Base-by-base conservation (phyloP, 305 asterid species). In the Fraxinus dipetala region DNA sequence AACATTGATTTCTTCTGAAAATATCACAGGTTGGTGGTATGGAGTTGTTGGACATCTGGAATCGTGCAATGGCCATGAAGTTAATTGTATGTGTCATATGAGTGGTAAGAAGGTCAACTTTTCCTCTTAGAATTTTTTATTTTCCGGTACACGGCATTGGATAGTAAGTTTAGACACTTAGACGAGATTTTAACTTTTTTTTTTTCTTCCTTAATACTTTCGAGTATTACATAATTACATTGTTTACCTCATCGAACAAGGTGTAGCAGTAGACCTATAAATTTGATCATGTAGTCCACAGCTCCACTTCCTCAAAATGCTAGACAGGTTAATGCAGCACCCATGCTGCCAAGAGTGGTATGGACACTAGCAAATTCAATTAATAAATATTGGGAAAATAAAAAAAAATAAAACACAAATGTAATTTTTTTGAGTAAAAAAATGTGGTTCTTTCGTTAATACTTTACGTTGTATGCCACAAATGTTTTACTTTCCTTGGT, bases 21-120 rank as follows among this genome's bases (percentile, higher is more conserved):
- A 30, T 40, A 30, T 85, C 77, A 76, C 91, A 96, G 99, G 99
- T 80, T 96, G 99, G 99, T 96, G 99, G 99, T 96, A 93, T 87
- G 99, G 99, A 81, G 94, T 92, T 80, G 97, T 93, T 87, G 98
- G 97, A 20, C 99, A 96, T 86, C 85, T 87, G 76, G 95, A 92
- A 76, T 88, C 92, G 18, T 96, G 99, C 90, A 69, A 20, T 81
- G 87, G 91, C 79, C 85, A 85, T 82, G 75, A 90, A 79, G 84
- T 83, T 85, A 81, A 59, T 84, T 96, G 99, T 92, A 86, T 65
- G 7, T 96, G 99, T 86, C 94, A 90, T 77, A 40, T 78, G 45
- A 88, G 76, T 84, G 98, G 99, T 95, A 82, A 24, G 11, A 82
- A 24, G 8, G 6, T 10, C 24, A n/a, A 8, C 43, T 22, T 59